Evolutionary conservation across 2,329 filamentous ascomycete species (phyloP).

Genomic region (Leptographium wingfieldii): DNA sequence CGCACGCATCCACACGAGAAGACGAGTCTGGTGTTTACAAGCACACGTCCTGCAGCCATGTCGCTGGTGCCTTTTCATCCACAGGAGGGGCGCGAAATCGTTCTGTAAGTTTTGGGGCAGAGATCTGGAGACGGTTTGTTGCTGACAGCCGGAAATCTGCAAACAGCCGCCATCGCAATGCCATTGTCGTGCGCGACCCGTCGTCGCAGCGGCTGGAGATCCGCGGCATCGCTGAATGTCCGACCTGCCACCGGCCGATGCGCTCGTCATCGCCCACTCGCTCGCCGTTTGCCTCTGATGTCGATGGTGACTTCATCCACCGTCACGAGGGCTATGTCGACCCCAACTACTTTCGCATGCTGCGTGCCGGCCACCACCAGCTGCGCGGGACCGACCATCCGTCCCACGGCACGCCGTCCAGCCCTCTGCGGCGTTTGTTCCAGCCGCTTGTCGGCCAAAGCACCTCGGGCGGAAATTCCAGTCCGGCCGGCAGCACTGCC

Average conservation of each 20-base stretch:
- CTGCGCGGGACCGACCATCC: constrained; percentile 21
- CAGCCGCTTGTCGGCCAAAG: constrained; percentile 23
- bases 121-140: neutral
- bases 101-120: constrained; percentile 46
- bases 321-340: constrained; percentile 61
- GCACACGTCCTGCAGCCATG: constrained; percentile 20
- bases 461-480: neutral
- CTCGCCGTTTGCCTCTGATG: constrained; percentile 27
- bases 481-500: neutral
- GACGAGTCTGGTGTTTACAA: neutral
- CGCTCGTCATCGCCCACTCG: constrained; percentile 35
- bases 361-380: constrained; percentile 42
- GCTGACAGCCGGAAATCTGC: neutral
- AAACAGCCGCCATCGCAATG: constrained; percentile 74
- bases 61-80: constrained; percentile 68
- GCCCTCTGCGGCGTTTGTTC: constrained; percentile 35
- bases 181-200: constrained; percentile 83
- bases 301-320: constrained; percentile 13
- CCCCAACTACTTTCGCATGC: constrained; percentile 91
- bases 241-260: constrained; percentile 75
- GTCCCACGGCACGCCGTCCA: constrained; percentile 27
- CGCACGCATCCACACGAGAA: neutral
- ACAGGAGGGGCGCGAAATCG: constrained; percentile 63
- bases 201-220: constrained; percentile 76
- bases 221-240: constrained; percentile 65